phyloP scores from a whole-genome alignment of 139 green algal genomes.

The Chlamydomonas eustigma region DNA sequence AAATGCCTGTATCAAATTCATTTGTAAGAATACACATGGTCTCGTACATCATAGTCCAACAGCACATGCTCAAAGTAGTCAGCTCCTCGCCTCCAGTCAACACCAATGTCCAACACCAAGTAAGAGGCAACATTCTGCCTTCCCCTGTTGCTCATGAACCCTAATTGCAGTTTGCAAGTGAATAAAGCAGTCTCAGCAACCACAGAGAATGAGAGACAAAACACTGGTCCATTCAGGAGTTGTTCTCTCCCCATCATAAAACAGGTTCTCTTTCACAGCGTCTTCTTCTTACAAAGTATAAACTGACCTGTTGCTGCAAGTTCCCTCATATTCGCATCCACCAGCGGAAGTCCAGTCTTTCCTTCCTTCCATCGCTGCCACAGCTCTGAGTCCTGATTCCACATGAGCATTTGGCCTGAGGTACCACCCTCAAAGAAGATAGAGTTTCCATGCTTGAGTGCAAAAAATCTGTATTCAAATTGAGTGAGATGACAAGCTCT shows the following conservation, averaged over 20 bases:
- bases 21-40: too few relatives aligned
- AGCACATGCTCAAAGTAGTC: conserved; percentile 84
- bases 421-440: conserved; percentile 78
- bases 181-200: too few relatives aligned
- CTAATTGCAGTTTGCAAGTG: too few relatives aligned
- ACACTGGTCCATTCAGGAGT: too few relatives aligned
- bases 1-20: too few relatives aligned
- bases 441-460: conserved; percentile 79
- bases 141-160: conserved; percentile 95
- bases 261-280: too few relatives aligned
- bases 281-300: too few relatives aligned
- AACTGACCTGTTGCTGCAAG: conserved; percentile 65
- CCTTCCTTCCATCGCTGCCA: conserved; percentile 75
- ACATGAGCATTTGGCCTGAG: conserved; percentile 33
- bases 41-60: conserved; percentile 85
- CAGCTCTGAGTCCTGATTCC: conserved; percentile 34
- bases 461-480: conserved; percentile 76
- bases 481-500: too few relatives aligned
- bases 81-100: conserved; percentile 88
- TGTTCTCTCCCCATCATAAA: too few relatives aligned
- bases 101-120: conserved; percentile 79
- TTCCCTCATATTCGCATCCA: conserved; percentile 99
- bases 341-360: conserved; percentile 84
- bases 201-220: too few relatives aligned
- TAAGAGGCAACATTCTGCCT: conserved; percentile 91